Conservation (phyloP, 345 rosid species). For the Eucalyptus erythrocorys region DNA sequence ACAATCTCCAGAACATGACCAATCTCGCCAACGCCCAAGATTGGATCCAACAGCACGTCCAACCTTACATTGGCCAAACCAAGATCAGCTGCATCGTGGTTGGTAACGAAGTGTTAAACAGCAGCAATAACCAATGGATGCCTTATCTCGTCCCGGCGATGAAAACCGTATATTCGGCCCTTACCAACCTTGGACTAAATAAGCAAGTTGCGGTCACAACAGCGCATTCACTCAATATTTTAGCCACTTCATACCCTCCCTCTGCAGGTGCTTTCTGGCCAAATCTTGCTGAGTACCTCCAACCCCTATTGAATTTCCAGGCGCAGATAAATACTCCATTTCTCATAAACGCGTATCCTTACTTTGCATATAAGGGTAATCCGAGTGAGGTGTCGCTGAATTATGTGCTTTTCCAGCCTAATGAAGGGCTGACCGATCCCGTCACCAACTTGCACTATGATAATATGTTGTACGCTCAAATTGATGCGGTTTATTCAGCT, state of each 20-base stretch:
- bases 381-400: constrained; percentile 47
- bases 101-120: constrained; percentile 67
- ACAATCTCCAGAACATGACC: constrained; percentile 39
- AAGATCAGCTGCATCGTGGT: constrained; percentile 55
- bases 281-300: constrained; percentile 38
- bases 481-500: constrained; percentile 83
- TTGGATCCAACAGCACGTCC: constrained; percentile 59
- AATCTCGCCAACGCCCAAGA: constrained; percentile 46
- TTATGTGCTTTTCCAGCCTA: constrained; percentile 77
- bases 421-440: constrained; percentile 51
- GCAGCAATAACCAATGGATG: constrained; percentile 17
- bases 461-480: constrained; percentile 90
- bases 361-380: constrained; percentile 59
- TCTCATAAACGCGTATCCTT: constrained; percentile 85
- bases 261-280: constrained; percentile 55
- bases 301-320: constrained; percentile 50
- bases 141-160: constrained; percentile 68
- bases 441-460: constrained; percentile 60
- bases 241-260: constrained; percentile 59
- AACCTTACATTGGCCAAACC: constrained; percentile 48
- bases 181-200: constrained; percentile 48
- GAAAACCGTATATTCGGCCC: constrained; percentile 35
- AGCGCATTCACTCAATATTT: constrained; percentile 55
- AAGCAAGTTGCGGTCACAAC: constrained; percentile 58
- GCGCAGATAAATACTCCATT: constrained; percentile 60